Evolutionary conservation across 768 basidiomycete genomes (phyloP).

Genomic region (Lactarius hatsudake): DNA sequence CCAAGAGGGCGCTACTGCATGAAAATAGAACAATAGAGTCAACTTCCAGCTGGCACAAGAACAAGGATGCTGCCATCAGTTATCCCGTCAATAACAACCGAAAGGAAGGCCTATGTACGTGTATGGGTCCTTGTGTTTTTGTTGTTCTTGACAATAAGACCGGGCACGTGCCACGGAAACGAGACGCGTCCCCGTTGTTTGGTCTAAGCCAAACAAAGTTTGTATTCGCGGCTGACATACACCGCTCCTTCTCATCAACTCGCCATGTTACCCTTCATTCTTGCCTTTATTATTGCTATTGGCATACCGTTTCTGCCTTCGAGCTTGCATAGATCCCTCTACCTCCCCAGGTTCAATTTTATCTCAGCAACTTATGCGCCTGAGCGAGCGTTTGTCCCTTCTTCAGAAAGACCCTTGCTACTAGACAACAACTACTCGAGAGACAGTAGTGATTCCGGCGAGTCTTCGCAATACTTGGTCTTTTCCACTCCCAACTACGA

Average conservation of each 20-base stretch:
- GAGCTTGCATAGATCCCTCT: conserved; percentile 13
- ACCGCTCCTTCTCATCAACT: background rate
- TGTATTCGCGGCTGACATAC: too few species aligned
- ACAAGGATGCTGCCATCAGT: background rate
- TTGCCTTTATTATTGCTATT: conserved; percentile 20
- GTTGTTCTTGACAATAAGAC: conserved; percentile 12
- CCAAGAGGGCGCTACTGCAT: background rate
- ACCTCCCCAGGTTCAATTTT: conserved; percentile 17
- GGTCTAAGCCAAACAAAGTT: conserved; percentile 7
- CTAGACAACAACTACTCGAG: background rate
- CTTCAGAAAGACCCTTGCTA: background rate
- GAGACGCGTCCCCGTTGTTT: conserved; percentile 16
- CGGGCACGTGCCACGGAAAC: conserved; percentile 2
- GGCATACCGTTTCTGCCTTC: conserved; percentile 22
- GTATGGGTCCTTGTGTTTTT: conserved; percentile 17
- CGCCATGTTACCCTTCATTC: conserved; percentile 19
- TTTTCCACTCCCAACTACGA: conserved; percentile 2
- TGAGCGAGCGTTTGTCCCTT: background rate
- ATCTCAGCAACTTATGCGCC: conserved; percentile 8
- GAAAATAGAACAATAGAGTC: conserved; percentile 14
- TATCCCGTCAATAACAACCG: background rate
- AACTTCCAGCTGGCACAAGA: background rate
- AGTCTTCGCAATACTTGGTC: conserved; percentile 3
- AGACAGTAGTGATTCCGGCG: background rate
- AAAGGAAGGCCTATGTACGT: background rate